These are phyloP conservation scores for Coemansia pectinata DNA, from an alignment of 192 early-diverging fungal species.

Conservation along the genomic window DNA sequence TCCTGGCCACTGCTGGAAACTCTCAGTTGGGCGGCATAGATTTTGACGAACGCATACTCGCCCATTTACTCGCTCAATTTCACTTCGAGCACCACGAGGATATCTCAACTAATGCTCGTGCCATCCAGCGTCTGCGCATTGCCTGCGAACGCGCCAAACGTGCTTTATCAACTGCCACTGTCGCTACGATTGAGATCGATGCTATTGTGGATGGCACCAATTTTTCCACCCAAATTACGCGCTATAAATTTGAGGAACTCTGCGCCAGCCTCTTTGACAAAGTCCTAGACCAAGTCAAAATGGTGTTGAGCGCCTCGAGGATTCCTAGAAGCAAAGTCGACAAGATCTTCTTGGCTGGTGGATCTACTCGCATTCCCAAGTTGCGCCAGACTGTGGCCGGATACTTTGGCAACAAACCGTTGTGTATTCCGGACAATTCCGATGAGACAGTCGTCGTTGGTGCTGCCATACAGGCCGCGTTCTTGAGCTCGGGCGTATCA, in stretches of 20 bases:
- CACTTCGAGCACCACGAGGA: conserved; percentile 92
- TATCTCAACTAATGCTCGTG: conserved; percentile 82
- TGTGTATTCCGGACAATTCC: conserved; percentile 96
- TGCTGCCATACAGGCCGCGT: conserved; percentile 96
- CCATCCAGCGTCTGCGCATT: conserved; percentile 95
- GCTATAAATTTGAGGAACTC: conserved; percentile 98
- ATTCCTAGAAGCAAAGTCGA: conserved; percentile 86
- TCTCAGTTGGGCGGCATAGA: conserved; percentile 98
- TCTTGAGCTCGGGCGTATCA: conserved; percentile 91
- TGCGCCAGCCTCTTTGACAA: conserved; percentile 92
- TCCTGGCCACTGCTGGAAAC: conserved; percentile 98
- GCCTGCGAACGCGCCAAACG: conserved; percentile 98
- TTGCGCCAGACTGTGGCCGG: conserved; percentile 95
- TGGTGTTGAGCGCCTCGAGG: conserved; percentile 92
- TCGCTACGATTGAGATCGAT: conserved; percentile 94
- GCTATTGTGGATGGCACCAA: conserved; percentile 95
- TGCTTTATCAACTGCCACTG: conserved; percentile 88
- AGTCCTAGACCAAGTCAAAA: conserved; percentile 93
- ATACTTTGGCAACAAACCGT: conserved; percentile 99
- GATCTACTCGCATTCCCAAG: conserved; percentile 99
- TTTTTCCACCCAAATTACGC: conserved; percentile 97
- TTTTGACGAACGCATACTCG: conserved; percentile 98
- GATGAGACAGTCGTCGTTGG: conserved; percentile 99
- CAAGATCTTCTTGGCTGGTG: conserved; percentile 95
- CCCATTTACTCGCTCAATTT: conserved; percentile 91